Conservation (phyloP, 2,329 filamentous ascomycete species). For the Colletotrichum incanum region DNA sequence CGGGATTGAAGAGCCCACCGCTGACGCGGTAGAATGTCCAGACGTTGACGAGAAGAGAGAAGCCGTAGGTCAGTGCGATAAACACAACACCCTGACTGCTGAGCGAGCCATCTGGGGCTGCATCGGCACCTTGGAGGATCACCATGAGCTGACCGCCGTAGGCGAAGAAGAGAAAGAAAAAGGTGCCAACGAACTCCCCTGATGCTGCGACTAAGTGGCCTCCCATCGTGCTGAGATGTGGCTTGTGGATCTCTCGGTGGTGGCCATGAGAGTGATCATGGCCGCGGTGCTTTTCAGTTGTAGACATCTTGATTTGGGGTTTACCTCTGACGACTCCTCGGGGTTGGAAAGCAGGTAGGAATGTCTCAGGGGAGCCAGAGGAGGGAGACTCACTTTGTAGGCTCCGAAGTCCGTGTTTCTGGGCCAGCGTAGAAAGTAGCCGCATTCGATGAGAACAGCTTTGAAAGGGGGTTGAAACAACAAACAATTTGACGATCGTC, state of each 20-base stretch:
- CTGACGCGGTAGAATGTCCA: slow-evolving; percentile 67
- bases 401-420: neutral
- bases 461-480: neutral
- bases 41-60: slow-evolving; percentile 63
- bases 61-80: slow-evolving; percentile 59
- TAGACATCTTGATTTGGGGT: neutral
- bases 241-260: neutral
- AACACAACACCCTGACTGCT: slow-evolving; percentile 53
- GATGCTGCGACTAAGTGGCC: slow-evolving; percentile 54
- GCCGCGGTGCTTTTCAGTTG: neutral
- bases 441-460: neutral
- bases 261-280: neutral
- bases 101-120: slow-evolving; percentile 9
- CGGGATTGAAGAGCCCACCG: slow-evolving; percentile 59
- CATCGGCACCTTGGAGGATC: slow-evolving; percentile 40
- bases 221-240: slow-evolving; percentile 3
- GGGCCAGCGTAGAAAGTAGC: neutral
- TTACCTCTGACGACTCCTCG: too few relatives aligned
- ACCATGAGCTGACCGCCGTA: slow-evolving; percentile 55
- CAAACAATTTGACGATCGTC: neutral
- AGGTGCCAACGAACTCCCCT: slow-evolving; percentile 61
- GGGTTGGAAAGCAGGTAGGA: neutral
- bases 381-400: slow-evolving; percentile 3
- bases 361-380: neutral
- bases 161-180: slow-evolving; percentile 60